Evolutionary conservation across 192 early-diverging fungal species (phyloP).

Genomic region (Pilaira anomala): DNA sequence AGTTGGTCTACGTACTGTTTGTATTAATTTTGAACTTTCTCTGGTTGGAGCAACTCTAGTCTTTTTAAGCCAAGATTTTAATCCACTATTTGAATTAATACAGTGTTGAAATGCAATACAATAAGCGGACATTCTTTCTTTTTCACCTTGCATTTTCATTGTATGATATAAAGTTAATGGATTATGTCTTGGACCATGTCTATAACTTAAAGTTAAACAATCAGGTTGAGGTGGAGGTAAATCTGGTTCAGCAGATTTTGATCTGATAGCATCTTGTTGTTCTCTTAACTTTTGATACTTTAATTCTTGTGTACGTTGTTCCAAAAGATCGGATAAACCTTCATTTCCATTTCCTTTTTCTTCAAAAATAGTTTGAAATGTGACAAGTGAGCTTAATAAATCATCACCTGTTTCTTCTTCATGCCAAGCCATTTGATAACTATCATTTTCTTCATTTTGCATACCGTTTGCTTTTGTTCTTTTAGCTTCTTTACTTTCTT

Average conservation of each 20-base stretch:
- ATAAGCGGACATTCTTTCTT: constrained; percentile 29
- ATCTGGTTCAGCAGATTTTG: not conserved
- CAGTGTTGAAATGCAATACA: constrained; percentile 40
- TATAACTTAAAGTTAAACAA: constrained; percentile 33
- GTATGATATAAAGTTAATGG: constrained; percentile 38
- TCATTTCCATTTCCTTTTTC: constrained; percentile 29
- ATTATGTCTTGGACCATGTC: constrained; percentile 28
- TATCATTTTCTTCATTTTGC: constrained; percentile 6
- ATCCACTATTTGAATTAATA: constrained; percentile 30
- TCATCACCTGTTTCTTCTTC: constrained; percentile 34
- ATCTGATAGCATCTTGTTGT: constrained; percentile 6
- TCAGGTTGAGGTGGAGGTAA: constrained; percentile 22
- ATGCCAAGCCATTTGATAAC: constrained; percentile 34
- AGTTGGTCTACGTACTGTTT: constrained; percentile 1
- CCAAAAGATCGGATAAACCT: constrained; percentile 34
- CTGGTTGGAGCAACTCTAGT: constrained; percentile 19
- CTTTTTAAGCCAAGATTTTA: constrained; percentile 19
- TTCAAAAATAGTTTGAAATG: constrained; percentile 37
- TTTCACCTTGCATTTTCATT: constrained; percentile 31
- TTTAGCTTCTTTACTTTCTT: not conserved
- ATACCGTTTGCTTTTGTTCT: no score
- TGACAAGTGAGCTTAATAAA: constrained; percentile 24
- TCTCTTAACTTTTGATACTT: constrained; percentile 13
- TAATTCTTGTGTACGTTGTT: constrained; percentile 26
- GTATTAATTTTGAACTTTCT: constrained; percentile 19